These are phyloP conservation scores for Wickerhamiella galacta DNA, from an alignment of 805 yeast genomes.

Conservation along the genomic window DNA sequence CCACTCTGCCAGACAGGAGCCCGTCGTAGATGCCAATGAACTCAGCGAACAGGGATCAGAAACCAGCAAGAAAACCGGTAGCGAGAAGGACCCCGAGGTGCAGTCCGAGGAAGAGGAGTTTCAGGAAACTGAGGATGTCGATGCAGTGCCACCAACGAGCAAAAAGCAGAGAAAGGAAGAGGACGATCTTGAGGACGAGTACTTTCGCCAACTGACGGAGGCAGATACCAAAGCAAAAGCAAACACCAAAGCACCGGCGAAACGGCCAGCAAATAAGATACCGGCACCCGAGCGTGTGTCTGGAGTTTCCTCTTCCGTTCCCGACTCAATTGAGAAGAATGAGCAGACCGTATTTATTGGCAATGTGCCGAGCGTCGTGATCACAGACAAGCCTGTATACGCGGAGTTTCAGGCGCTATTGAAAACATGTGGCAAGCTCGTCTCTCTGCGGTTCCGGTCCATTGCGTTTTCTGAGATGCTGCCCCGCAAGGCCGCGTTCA, in stretches of 20 bases:
- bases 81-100: neutral
- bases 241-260: constrained; percentile 7
- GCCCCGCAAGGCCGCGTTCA: constrained; percentile 85
- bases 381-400: constrained; percentile 43
- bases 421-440: constrained; percentile 32
- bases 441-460: constrained; percentile 79
- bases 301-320: no score
- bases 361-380: constrained; percentile 50
- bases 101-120: neutral
- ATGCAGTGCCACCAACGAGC: neutral
- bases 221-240: constrained; percentile 22
- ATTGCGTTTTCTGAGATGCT: constrained; percentile 74
- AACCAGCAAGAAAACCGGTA: no score
- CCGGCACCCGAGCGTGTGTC: constrained; percentile 19
- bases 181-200: constrained; percentile 28
- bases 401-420: constrained; percentile 55
- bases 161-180: constrained; percentile 15
- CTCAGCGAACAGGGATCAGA: no score
- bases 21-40: no score
- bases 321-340: constrained; percentile 66
- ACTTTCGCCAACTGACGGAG: constrained; percentile 33
- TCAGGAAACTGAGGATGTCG: neutral
- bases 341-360: constrained; percentile 79
- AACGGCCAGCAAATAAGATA: constrained; percentile 9
- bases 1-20: neutral